Evolutionary conservation across 1,139 yeast genomes (phyloP), one percentile per base, ranked within the genome.

Genomic region (Groenewaldozyma sp.): DNA sequence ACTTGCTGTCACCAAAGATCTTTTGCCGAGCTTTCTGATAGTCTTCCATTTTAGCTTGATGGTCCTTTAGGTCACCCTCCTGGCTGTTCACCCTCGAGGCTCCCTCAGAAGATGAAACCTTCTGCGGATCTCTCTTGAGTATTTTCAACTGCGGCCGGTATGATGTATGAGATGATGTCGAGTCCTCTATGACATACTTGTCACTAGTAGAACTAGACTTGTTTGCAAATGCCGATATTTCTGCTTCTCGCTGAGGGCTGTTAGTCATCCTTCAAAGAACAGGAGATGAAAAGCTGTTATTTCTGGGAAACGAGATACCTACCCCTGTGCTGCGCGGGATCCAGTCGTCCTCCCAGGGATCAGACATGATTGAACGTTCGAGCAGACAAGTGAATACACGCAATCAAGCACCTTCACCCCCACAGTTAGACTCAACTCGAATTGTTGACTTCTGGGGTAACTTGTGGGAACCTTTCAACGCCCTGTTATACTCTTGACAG

Each of bases 71-170:
- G 9, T 21, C 35, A 9, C 5, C n/a, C 7, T 29, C 33, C 16
- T 27, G 31, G 6, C 10, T 7, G 26, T 11, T 22, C 11, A 11
- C 11, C 11, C 26, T 22, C 26, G 11, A 7, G 2, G 26, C 28
- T 20, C 13, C 24, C 6, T 24, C 24, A 11, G 29, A 19, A 5
- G 40, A 10, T 10, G 28, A 18, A 16, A 32, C 38, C n/a, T n/a
- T n/a, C n/a, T n/a, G n/a, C n/a, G n/a, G n/a, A 13, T 38, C 43
- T 17, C 51, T 34, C 34, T 45, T 44, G 17, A 48, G 41, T 10
- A 48, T 37, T 36, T 38, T 42, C 28, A 44, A 31, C 31, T 39
- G 44, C 11, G 51, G 49, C 40, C 41, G 39, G 27, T 35, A 41
- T 7, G 34, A 19, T n/a, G 42, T 35, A 16, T 33, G 37, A n/a